phyloP scores from a whole-genome alignment of 495 filamentous ascomycete genomes.

The Aspergillus ostianus region DNA sequence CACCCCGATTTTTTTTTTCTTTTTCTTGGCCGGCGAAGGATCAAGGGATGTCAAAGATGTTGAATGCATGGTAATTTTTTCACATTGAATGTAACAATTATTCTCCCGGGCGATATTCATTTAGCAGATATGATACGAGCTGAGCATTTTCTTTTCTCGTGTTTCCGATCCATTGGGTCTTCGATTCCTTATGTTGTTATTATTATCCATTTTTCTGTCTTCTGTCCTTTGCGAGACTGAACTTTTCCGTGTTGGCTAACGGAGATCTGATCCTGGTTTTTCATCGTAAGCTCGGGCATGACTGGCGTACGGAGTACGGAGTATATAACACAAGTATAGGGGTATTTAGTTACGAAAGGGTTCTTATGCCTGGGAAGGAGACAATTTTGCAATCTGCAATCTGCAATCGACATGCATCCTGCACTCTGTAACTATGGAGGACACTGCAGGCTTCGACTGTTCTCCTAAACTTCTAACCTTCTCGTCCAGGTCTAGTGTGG shows the following conservation, averaged over 20 bases:
- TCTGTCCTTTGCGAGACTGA: too few species aligned
- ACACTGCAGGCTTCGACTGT: too few species aligned
- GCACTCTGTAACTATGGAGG: too few species aligned
- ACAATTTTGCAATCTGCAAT: too few species aligned
- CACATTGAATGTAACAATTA: conserved; percentile 5
- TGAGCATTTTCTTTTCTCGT: not conserved
- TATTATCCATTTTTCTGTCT: not conserved
- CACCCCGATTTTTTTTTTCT: not conserved
- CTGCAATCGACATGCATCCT: too few species aligned
- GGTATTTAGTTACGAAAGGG: too few species aligned
- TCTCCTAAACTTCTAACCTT: too few species aligned
- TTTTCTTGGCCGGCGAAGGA: not conserved
- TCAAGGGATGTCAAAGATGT: not conserved
- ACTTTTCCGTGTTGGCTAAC: not conserved
- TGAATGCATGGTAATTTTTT: conserved; percentile 1
- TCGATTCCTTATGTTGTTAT: not conserved
- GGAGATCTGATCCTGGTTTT: not conserved
- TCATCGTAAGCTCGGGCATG: not conserved
- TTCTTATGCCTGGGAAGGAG: too few species aligned
- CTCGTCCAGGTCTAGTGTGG: too few species aligned
- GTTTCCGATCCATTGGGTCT: not conserved
- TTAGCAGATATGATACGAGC: not conserved
- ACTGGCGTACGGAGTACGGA: too few species aligned
- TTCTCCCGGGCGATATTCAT: not conserved
- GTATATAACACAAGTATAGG: too few species aligned